phyloP scores from a whole-genome alignment of 192 early-diverging fungal genomes.

The Funneliformis mosseae region DNA sequence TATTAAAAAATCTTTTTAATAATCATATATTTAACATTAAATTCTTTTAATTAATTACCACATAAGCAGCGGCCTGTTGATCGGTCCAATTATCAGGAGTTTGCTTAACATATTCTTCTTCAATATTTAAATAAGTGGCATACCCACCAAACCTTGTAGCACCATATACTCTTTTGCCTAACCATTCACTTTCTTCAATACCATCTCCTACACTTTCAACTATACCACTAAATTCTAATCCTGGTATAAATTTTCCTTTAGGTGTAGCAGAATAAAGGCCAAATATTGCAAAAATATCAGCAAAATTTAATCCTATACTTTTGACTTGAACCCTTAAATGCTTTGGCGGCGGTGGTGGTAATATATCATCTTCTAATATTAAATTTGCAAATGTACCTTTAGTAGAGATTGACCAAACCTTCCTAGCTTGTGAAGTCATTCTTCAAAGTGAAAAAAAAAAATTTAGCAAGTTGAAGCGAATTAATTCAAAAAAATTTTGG shows the following conservation, averaged over 20 bases:
- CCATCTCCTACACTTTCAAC: constrained; percentile 30
- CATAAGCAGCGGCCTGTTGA: constrained; percentile 27
- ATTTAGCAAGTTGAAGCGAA: too few relatives aligned
- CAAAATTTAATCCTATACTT: constrained; percentile 17
- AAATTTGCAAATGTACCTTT: constrained; percentile 21
- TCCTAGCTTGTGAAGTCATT: background rate
- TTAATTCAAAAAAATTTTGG: too few relatives aligned
- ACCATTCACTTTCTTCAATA: constrained; percentile 13
- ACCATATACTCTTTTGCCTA: constrained; percentile 32
- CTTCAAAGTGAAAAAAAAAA: background rate
- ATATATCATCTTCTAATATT: background rate
- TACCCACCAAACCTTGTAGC: constrained; percentile 29
- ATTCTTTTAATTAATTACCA: constrained; percentile 15
- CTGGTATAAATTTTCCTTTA: constrained; percentile 25
- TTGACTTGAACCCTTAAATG: constrained; percentile 10
- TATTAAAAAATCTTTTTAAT: background rate
- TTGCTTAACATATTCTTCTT: constrained; percentile 6
- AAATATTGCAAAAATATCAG: constrained; percentile 13
- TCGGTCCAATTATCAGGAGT: constrained; percentile 28
- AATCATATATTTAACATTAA: background rate
- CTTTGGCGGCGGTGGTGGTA: constrained; percentile 14
- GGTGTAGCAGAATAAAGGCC: constrained; percentile 24
- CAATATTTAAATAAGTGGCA: constrained; percentile 13
- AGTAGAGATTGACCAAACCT: background rate
- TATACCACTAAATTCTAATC: constrained; percentile 28